Conservation (phyloP, 2,329 filamentous ascomycete genomes). For the Arthrobotrys musiformis region DNA sequence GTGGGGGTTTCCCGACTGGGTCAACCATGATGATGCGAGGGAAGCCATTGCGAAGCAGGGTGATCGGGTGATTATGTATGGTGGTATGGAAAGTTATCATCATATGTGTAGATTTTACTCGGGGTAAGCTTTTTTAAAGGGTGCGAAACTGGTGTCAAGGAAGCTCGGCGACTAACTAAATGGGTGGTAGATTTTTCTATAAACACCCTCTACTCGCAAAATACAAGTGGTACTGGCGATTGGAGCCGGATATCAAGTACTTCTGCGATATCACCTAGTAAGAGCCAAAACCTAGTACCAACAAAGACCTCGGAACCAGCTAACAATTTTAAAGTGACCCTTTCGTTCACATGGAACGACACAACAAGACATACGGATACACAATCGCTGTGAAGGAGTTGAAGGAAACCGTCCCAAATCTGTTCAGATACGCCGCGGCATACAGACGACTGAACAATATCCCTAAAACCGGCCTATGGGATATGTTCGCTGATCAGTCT, state of each 20-base stretch:
- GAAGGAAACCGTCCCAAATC: constrained; percentile 96
- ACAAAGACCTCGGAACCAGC: constrained; percentile 42
- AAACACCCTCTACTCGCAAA: constrained; percentile 94
- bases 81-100: constrained; percentile 97
- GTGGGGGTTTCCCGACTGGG: constrained; percentile 98
- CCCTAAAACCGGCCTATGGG: constrained; percentile 91
- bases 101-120: constrained; percentile 99
- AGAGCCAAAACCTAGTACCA: constrained; percentile 60
- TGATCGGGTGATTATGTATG: constrained; percentile 98
- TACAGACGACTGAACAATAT: constrained; percentile 94
- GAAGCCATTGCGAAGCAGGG: constrained; percentile 97
- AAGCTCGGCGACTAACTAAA: constrained; percentile 24
- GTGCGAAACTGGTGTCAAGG: background rate
- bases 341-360: constrained; percentile 91
- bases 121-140: constrained; percentile 70
- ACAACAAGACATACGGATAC: constrained; percentile 98
- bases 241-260: constrained; percentile 99
- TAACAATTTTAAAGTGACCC: constrained; percentile 75
- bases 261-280: constrained; percentile 99
- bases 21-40: constrained; percentile 89
- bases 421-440: constrained; percentile 97
- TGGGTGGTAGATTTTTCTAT: constrained; percentile 81
- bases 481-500: constrained; percentile 92
- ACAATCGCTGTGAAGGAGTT: constrained; percentile 99
- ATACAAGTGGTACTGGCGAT: constrained; percentile 99